These are phyloP conservation scores for Aureobasidium sp. DNA, from an alignment of 2,329 filamentous ascomycete genomes.

Conservation along the genomic window DNA sequence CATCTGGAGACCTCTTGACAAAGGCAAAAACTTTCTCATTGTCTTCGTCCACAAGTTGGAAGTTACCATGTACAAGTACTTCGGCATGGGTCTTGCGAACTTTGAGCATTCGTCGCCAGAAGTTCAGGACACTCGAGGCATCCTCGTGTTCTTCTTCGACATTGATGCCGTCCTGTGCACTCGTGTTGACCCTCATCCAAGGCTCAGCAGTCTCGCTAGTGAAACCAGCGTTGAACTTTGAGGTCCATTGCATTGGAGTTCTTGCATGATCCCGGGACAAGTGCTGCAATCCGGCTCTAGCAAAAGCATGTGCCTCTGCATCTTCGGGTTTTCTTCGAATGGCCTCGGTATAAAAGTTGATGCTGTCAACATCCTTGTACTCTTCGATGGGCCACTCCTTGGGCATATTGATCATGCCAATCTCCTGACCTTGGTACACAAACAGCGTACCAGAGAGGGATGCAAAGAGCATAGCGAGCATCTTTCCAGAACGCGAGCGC, in stretches of 20 bases:
- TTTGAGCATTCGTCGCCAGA: constrained; percentile 41
- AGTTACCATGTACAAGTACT: constrained; percentile 21
- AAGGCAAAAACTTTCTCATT: constrained; percentile 10
- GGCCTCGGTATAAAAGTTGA: constrained; percentile 42
- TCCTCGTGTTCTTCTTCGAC: constrained; percentile 45
- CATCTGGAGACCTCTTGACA: not conserved
- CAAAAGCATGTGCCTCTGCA: constrained; percentile 28
- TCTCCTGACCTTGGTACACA: constrained; percentile 58
- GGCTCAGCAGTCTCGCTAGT: constrained; percentile 45
- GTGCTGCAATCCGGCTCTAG: constrained; percentile 34
- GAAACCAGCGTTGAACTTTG: constrained; percentile 51
- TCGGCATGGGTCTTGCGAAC: constrained; percentile 20
- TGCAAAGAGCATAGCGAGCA: constrained; percentile 33
- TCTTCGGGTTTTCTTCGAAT: not conserved
- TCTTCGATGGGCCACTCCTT: constrained; percentile 41
- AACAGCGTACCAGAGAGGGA: constrained; percentile 42
- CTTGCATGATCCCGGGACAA: constrained; percentile 60
- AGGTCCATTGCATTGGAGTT: constrained; percentile 62
- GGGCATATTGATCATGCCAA: constrained; percentile 54
- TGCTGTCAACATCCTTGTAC: constrained; percentile 43
- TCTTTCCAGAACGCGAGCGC: constrained; percentile 40
- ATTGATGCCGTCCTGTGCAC: constrained; percentile 49
- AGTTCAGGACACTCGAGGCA: constrained; percentile 41
- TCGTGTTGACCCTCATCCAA: constrained; percentile 62
- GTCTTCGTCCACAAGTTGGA: constrained; percentile 3